Conservation (phyloP, 139 green algal genomes). For the Chlorella sp. region DNA sequence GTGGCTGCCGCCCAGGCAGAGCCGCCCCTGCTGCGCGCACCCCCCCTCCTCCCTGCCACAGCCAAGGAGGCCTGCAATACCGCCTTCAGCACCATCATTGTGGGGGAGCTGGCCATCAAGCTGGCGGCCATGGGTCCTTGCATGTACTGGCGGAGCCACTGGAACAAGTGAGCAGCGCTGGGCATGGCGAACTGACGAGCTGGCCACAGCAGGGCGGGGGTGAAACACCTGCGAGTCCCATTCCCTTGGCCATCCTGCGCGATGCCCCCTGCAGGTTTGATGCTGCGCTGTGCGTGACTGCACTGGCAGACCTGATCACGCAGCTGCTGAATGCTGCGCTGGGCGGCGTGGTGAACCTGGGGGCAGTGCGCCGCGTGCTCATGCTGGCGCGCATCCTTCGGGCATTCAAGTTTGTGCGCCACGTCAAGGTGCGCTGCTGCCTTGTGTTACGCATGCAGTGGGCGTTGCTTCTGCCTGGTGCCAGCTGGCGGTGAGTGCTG, state of each 20-base stretch:
- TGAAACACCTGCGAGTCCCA: too few species aligned
- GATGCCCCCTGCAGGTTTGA: too few species aligned
- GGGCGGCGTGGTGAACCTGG: slow-evolving; percentile 12
- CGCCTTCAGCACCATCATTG: slow-evolving; percentile 48
- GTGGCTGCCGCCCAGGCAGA: too few species aligned
- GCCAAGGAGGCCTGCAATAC: slow-evolving; percentile 37
- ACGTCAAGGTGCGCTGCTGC: slow-evolving; percentile 40
- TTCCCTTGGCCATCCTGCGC: too few species aligned
- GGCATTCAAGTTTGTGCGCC: slow-evolving; percentile 64
- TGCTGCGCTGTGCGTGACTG: slow-evolving; percentile 56
- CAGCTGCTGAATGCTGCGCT: slow-evolving; percentile 13
- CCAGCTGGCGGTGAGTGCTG: background rate
- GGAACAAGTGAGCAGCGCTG: too few species aligned
- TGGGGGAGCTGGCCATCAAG: slow-evolving; percentile 47
- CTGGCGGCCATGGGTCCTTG: slow-evolving; percentile 28
- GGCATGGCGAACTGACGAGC: too few species aligned
- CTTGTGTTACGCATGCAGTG: too few species aligned
- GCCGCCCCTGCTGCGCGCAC: too few species aligned
- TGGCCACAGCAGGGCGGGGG: too few species aligned
- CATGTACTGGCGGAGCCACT: slow-evolving; percentile 46
- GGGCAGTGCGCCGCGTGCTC: slow-evolving; percentile 62
- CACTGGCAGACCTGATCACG: background rate
- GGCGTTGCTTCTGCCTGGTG: background rate
- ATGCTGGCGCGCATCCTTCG: slow-evolving; percentile 62
- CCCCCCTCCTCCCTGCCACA: background rate